Evolutionary conservation across 305 asterid genomes (phyloP).

Genomic region (Plantago lanceolata): DNA sequence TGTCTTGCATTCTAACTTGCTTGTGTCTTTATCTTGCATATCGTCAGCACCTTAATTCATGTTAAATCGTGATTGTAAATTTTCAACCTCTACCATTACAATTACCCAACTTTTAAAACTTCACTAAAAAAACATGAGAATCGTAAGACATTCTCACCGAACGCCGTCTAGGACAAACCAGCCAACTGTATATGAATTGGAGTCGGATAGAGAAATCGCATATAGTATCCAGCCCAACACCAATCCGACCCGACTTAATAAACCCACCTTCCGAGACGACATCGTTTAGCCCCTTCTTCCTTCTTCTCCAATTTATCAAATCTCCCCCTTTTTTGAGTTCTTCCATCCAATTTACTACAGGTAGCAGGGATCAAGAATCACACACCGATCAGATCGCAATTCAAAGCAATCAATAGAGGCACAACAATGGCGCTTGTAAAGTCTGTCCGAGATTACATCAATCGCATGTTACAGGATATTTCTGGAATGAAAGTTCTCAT

Average conservation of each 20-base stretch:
- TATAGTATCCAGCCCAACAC: not conserved
- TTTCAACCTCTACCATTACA: too few species aligned
- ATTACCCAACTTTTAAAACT: too few species aligned
- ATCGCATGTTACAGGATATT: slow-evolving; percentile 86
- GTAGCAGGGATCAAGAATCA: not conserved
- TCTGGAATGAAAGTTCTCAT: slow-evolving; percentile 98
- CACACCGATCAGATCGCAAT: slow-evolving; percentile 3
- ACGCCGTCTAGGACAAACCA: too few species aligned
- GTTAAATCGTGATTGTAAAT: too few species aligned
- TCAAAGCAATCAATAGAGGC: not conserved
- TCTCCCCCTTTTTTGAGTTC: not conserved
- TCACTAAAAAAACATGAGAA: too few species aligned
- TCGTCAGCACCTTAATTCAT: too few species aligned
- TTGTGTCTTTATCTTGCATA: too few species aligned
- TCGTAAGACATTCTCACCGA: too few species aligned
- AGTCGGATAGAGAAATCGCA: too few species aligned
- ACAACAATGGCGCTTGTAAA: slow-evolving; percentile 60
- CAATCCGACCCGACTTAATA: not conserved
- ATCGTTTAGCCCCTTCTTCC: not conserved
- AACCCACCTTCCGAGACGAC: not conserved
- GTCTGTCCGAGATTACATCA: slow-evolving; percentile 69
- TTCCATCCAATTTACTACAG: not conserved
- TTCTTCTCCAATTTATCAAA: not conserved
- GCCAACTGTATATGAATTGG: too few species aligned
- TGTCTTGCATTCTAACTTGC: too few species aligned